Percentiles rank a stretch among this genome's conserved stretches.
These are phyloP conservation scores for Besnoitia besnoiti DNA, from an alignment of 169 alveolate species.

Conservation along the genomic window DNA sequence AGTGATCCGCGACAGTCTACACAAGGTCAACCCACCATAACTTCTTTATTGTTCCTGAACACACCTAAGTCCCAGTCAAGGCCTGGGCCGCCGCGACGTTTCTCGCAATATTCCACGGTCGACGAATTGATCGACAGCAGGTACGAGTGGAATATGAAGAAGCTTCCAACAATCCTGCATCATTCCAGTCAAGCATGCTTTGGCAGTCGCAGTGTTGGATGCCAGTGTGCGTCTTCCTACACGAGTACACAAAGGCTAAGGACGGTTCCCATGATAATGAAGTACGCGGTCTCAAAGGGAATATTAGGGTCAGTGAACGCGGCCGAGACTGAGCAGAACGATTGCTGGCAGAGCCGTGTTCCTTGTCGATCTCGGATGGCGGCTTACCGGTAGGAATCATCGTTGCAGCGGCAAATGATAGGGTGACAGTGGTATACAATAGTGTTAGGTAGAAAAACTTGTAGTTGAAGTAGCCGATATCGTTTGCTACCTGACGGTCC, in stretches of 20 bases:
- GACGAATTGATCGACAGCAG: slow-evolving; percentile 71
- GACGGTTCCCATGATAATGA: slow-evolving; percentile 68
- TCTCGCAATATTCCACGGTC: slow-evolving; percentile 77
- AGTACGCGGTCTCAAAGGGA: slow-evolving; percentile 63
- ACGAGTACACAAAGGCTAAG: slow-evolving; percentile 58
- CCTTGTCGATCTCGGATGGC: neutral
- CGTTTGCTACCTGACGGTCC: slow-evolving; percentile 62
- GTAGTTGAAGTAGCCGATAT: slow-evolving; percentile 64
- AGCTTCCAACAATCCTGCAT: slow-evolving; percentile 69
- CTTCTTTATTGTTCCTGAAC: slow-evolving; percentile 66
- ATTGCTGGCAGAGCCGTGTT: slow-evolving; percentile 1
- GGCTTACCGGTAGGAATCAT: slow-evolving; percentile 58
- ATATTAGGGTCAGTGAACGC: slow-evolving; percentile 62
- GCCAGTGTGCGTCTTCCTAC: neutral
- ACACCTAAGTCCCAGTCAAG: slow-evolving; percentile 73
- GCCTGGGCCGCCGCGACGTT: slow-evolving; percentile 70
- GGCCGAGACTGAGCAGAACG: slow-evolving; percentile 47
- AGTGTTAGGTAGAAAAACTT: slow-evolving; percentile 76
- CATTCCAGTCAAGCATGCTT: no score
- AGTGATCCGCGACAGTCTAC: neutral
- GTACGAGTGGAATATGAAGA: slow-evolving; percentile 72
- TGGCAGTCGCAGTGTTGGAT: neutral
- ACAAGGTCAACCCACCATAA: slow-evolving; percentile 46
- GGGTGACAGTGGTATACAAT: slow-evolving; percentile 57
- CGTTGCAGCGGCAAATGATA: slow-evolving; percentile 38